Percentiles rank a stretch among this genome's conserved stretches.
These are phyloP conservation scores for Boletus sensibilis DNA, from an alignment of 768 basidiomycete genomes.

Conservation along the genomic window DNA sequence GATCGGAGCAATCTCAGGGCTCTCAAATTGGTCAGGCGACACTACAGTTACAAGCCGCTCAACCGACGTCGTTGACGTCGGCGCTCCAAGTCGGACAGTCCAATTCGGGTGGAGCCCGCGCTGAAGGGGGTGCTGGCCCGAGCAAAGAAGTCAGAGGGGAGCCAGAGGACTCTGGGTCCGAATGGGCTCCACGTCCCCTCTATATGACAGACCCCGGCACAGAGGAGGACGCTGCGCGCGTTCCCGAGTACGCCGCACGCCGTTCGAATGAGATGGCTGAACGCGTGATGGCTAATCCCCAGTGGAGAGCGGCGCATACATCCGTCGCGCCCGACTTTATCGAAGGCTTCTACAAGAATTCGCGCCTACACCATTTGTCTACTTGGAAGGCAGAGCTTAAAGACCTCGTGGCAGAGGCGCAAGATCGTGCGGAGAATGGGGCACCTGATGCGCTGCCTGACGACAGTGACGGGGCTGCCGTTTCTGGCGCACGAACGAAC, in stretches of 20 bases:
- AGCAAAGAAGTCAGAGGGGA: neutral
- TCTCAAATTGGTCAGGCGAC: slow-evolving; percentile 23
- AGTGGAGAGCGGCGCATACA: slow-evolving; percentile 88
- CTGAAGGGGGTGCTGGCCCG: neutral
- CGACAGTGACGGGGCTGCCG: neutral
- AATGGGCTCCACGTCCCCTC: slow-evolving; percentile 24
- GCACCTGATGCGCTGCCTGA: slow-evolving; percentile 9
- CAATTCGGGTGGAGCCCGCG: neutral
- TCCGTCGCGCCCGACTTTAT: slow-evolving; percentile 85
- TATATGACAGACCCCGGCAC: slow-evolving; percentile 44
- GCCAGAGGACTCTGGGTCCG: neutral
- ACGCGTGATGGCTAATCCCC: slow-evolving; percentile 77
- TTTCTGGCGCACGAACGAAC: neutral
- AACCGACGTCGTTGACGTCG: slow-evolving; percentile 3
- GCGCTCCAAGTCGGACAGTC: neutral
- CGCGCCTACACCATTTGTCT: slow-evolving; percentile 88
- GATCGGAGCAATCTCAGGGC: slow-evolving; percentile 52
- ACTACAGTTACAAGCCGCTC: slow-evolving; percentile 10
- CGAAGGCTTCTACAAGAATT: slow-evolving; percentile 79
- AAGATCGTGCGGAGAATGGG: slow-evolving; percentile 59
- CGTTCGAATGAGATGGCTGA: slow-evolving; percentile 70
- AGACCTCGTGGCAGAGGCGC: slow-evolving; percentile 74
- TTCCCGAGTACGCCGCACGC: slow-evolving; percentile 67
- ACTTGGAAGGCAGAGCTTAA: slow-evolving; percentile 92
- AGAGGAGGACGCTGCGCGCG: slow-evolving; percentile 42